phyloP scores from a whole-genome alignment of 805 yeast species.

The Torulaspora indica region DNA sequence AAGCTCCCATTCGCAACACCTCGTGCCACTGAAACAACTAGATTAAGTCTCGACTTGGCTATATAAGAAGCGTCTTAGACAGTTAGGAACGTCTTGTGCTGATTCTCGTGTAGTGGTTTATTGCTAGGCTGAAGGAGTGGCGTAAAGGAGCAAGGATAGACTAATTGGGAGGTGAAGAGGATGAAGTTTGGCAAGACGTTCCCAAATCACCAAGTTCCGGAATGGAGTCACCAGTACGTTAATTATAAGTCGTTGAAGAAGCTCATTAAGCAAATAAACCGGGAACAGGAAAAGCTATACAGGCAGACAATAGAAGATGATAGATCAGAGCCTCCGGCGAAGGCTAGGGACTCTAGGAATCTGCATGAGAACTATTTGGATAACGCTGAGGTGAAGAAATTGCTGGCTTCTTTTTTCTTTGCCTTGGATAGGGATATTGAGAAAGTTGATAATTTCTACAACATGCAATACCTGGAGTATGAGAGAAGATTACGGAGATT shows the following conservation, averaged over 20 bases:
- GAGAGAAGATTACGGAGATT: constrained; percentile 57
- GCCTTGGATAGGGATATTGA: constrained; percentile 77
- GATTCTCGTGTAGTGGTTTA: too few species aligned
- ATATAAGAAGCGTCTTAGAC: background rate
- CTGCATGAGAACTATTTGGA: constrained; percentile 29
- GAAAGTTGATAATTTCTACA: constrained; percentile 73
- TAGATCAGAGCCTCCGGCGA: constrained; percentile 16
- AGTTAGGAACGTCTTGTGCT: background rate
- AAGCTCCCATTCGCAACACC: background rate
- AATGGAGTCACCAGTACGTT: constrained; percentile 79
- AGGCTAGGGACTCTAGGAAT: constrained; percentile 13
- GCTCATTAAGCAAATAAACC: constrained; percentile 61
- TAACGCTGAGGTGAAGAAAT: constrained; percentile 42
- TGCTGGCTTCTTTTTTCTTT: constrained; percentile 64
- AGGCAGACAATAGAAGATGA: constrained; percentile 20
- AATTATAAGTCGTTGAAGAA: constrained; percentile 82
- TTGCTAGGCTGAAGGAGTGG: background rate
- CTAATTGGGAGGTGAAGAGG: background rate
- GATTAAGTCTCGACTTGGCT: background rate
- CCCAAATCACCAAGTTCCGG: constrained; percentile 84
- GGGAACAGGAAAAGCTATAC: constrained; percentile 37
- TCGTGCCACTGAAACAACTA: background rate
- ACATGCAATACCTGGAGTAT: constrained; percentile 68
- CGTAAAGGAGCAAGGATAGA: background rate
- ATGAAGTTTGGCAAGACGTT: constrained; percentile 85